Percentiles rank a stretch among this genome's conserved stretches.
Conservation (phyloP, 1,284 basidiomycete species). For the Filobasidium uniguttulatum region DNA sequence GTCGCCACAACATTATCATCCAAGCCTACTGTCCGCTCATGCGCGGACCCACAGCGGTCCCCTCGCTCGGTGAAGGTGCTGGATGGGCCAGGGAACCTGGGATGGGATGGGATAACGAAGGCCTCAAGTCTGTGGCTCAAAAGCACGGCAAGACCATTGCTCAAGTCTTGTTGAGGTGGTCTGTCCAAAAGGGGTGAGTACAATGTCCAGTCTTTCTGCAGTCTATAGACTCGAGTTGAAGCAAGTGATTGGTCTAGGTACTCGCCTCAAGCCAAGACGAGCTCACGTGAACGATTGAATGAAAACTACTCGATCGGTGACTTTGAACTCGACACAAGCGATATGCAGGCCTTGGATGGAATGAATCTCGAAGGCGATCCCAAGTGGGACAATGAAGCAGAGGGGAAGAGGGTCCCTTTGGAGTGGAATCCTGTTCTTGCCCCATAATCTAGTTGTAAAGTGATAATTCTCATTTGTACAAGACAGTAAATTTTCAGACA, state of each 20-base stretch:
- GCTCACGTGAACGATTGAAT: constrained; percentile 1
- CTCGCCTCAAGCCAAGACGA: constrained; percentile 13
- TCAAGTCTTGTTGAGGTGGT: constrained; percentile 14
- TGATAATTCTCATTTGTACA: too few relatives aligned
- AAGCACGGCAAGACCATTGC: constrained; percentile 11
- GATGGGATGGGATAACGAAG: constrained; percentile 10
- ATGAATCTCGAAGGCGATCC: constrained; percentile 9
- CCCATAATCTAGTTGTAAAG: too few relatives aligned
- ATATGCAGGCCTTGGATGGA: constrained; percentile 5
- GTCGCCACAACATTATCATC: constrained; percentile 9
- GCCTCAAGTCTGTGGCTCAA: constrained; percentile 6
- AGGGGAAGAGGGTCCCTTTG: constrained; percentile 11
- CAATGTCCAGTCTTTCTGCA: background rate
- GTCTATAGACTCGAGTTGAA: background rate
- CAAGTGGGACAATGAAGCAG: background rate
- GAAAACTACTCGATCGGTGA: constrained; percentile 10
- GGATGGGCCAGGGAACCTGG: constrained; percentile 13
- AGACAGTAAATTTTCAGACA: too few relatives aligned
- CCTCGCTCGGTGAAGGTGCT: constrained; percentile 14
- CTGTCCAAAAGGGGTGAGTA: constrained; percentile 12
- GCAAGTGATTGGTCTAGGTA: background rate
- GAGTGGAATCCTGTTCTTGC: constrained; percentile 19
- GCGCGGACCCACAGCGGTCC: constrained; percentile 10
- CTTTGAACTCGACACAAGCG: constrained; percentile 4
- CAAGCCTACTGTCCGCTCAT: constrained; percentile 19